Evolutionary conservation across 2,329 filamentous ascomycete species (phyloP), one percentile per base, ranked within the genome.

Genomic region (Pestalotiopsis sp.): DNA sequence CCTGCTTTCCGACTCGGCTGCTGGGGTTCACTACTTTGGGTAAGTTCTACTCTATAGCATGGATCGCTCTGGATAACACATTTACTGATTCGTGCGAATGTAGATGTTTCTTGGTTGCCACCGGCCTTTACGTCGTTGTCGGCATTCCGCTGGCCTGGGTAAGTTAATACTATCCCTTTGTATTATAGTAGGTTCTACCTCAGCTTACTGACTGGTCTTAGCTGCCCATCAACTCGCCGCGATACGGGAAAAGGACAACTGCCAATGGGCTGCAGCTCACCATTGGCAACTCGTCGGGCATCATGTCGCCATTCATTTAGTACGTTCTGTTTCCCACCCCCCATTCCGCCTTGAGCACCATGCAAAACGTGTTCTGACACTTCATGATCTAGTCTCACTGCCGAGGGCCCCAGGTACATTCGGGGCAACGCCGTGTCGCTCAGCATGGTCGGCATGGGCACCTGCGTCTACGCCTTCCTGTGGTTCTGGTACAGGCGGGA

Each of bases 201-300:
- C 59, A 23, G 2, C 27, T 25, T 66, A 62, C 58, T 27, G 45
- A 66, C 41, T 27, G 13, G 9, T 27, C 45, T 64, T 23, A 81
- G 79, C 73, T 91, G 52, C 87, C 91, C 0, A 90, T 87, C 20
- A 94, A 94, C 69, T 86, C 87, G 17, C 92, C 93, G 1, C 84
- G 92, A 7, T 95, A 94, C 72, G 92, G 92, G 11, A 95, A 94
- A 78, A 84, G 92, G 39, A 92, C 92, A 0, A 92, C 91, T 0
- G 91, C 90, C 0, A 92, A 88, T 1, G 92, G 91, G 0, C 76
- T 94, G 76, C 91, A 94, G 76, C 82, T 94, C 45, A 92, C 88
- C 0, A 85, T 91, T 66, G 92, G 91, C 2, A 94, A 94, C 71
- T 83, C 85, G 17, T 87, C 89, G 12, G 92, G 92, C 2, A 91